Evolutionary conservation across 495 filamentous ascomycete genomes (phyloP), one percentile per base, ranked within the genome.

Genomic region (Lophiotrema nucula): DNA sequence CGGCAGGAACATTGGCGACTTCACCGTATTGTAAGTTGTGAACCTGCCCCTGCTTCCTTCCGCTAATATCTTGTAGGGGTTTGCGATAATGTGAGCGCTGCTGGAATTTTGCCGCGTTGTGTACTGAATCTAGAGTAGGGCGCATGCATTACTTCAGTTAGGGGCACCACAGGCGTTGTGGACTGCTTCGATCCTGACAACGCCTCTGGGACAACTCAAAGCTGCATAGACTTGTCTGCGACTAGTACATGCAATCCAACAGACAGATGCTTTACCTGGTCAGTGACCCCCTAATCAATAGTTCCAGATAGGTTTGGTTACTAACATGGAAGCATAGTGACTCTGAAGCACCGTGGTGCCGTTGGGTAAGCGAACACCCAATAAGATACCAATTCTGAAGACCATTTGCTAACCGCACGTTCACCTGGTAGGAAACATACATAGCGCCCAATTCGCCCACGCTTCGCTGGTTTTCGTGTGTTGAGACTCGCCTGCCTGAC

Each of bases 101-200:
- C 8, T 35, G 31, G 31, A n/a, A 35, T 8, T 8, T n/a, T n/a
- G n/a, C n/a, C n/a, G n/a, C n/a, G n/a, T n/a, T n/a, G 31, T 35
- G n/a, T n/a, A 8, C 8, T n/a, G 8, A 35, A 35, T 47, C 16
- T 4, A 25, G 16, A 35, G 18, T 27, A 60, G 57, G 58, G 58
- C 12, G 58, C 58, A n/a, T 62, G 58, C 27, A 56, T 62, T 22
- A 62, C 58, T 0, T 47, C 37, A 13, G 51, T 62, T 4, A 43
- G 58, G 15, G 58, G 58, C 4, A 43, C 58, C 5, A 62, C 58
- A 11, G 58, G 58, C 24, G 44, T 56, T 8, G 58, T 62, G 15
- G 58, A 62, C 45, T 62, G 58, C 45, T 62, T 50, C 25, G 58
- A 62, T 31, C 58, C 58, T 0, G 58, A 62, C 24, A 62, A 62